Percentiles rank a stretch among this genome's conserved stretches.
These are phyloP conservation scores for Cucumis variabilis DNA, from an alignment of 331 rosid genomes.

Conservation along the genomic window DNA sequence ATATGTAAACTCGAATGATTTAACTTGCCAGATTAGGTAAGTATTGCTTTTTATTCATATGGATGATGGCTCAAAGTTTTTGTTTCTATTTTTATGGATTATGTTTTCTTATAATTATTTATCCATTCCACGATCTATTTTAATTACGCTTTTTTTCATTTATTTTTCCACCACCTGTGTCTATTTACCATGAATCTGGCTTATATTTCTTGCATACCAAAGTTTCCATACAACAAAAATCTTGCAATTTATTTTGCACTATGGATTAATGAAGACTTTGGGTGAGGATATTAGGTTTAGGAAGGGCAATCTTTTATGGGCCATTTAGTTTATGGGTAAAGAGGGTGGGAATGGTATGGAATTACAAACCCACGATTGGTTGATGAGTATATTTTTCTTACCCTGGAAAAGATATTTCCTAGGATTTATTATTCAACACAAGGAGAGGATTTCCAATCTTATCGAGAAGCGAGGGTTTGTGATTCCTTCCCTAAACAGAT, in stretches of 20 bases:
- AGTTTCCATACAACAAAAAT: neutral
- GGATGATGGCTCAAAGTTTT: neutral
- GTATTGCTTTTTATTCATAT: neutral
- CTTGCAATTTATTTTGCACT: neutral
- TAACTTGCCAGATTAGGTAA: slow-evolving; percentile 25
- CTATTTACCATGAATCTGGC: neutral
- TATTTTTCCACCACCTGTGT: too few species aligned
- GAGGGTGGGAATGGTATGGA: too few species aligned
- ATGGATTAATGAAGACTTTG: slow-evolving; percentile 18
- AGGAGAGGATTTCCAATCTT: too few species aligned
- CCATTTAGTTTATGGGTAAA: too few species aligned
- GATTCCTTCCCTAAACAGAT: too few species aligned
- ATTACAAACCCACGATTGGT: too few species aligned
- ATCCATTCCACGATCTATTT: neutral
- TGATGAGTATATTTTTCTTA: too few species aligned
- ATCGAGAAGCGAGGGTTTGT: too few species aligned
- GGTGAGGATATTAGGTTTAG: too few species aligned
- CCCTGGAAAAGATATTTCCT: too few species aligned
- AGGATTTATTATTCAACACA: too few species aligned
- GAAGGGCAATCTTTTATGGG: too few species aligned
- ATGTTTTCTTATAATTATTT: neutral
- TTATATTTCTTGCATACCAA: neutral
- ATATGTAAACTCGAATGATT: neutral
- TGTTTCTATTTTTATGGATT: neutral
- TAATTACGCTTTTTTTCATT: neutral